Evolutionary conservation across 1,139 yeast species (phyloP).

Genomic region (Pneumocystis jirovecii): DNA sequence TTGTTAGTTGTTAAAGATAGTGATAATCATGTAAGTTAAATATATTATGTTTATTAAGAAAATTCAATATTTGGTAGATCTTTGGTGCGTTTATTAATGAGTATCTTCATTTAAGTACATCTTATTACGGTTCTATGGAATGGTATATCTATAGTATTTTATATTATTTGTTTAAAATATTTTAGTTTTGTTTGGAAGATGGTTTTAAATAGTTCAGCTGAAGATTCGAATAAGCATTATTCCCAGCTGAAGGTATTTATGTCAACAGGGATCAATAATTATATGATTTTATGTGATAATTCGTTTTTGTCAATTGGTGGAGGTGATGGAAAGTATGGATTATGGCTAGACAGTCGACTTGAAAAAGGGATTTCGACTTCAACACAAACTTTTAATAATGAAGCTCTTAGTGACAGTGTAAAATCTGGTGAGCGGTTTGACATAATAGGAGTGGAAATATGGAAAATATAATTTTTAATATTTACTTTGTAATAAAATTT

Average conservation of each 20-base stretch:
- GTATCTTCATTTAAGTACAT: conserved; percentile 47
- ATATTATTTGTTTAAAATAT: conserved; percentile 3
- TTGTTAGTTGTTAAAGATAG: conserved; percentile 24
- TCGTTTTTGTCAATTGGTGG: conserved; percentile 77
- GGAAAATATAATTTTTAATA: conserved; percentile 38
- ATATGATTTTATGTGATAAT: conserved; percentile 65
- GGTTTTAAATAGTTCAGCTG: conserved; percentile 14
- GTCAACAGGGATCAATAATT: conserved; percentile 80
- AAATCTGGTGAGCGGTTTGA: conserved; percentile 46
- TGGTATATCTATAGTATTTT: conserved; percentile 36
- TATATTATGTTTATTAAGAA: conserved; percentile 48
- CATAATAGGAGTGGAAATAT: conserved; percentile 66
- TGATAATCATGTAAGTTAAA: conserved; percentile 40
- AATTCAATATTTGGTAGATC: conserved; percentile 33
- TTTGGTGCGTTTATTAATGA: conserved; percentile 85
- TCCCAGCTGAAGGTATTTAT: conserved; percentile 63
- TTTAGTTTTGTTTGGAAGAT: conserved; percentile 4
- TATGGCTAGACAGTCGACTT: conserved; percentile 70
- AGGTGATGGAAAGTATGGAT: conserved; percentile 82
- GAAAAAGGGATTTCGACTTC: conserved; percentile 61
- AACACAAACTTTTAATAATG: conserved; percentile 84
- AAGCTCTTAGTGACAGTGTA: conserved; percentile 38
- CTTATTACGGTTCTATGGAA: conserved; percentile 88
- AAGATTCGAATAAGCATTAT: conserved; percentile 10
- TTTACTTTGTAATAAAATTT: neutral